phyloP scores from a whole-genome alignment of 495 filamentous ascomycete genomes.

The Aspergillus sparsus region DNA sequence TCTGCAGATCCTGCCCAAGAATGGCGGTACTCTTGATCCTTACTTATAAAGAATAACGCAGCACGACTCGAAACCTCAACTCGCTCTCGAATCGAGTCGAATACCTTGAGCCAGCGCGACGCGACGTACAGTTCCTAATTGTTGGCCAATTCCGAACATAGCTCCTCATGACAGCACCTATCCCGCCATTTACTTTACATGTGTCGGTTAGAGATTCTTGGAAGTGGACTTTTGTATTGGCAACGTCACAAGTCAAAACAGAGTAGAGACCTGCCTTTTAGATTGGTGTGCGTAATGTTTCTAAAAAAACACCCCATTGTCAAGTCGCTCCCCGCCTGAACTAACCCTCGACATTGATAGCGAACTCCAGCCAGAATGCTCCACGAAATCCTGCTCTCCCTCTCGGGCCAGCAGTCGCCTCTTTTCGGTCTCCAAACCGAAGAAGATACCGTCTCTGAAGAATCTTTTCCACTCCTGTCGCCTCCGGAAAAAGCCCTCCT shows the following conservation, averaged over 20 bases:
- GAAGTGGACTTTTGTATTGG: constrained; percentile 48
- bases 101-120: constrained; percentile 5
- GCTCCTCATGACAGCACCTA: constrained; percentile 7
- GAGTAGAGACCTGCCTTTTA: constrained; percentile 26
- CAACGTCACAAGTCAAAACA: constrained; percentile 34
- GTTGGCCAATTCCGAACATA: constrained; percentile 1
- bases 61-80: background rate
- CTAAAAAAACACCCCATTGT: background rate
- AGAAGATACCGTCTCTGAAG: constrained; percentile 40
- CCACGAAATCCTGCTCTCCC: constrained; percentile 92
- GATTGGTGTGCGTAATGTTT: constrained; percentile 26
- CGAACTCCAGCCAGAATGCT: constrained; percentile 66
- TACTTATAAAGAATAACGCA: background rate
- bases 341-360: constrained; percentile 22
- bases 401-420: constrained; percentile 89
- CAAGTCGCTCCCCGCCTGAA: constrained; percentile 3
- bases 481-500: constrained; percentile 83
- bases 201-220: constrained; percentile 55
- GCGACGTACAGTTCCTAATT: constrained; percentile 2
- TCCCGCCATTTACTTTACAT: constrained; percentile 33
- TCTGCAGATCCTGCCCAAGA: background rate
- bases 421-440: constrained; percentile 60
- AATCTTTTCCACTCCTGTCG: constrained; percentile 58
- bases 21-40: background rate
- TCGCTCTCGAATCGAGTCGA: background rate